Evolutionary conservation across 805 yeast genomes (phyloP).

Genomic region (Danielozyma ontarioensis): DNA sequence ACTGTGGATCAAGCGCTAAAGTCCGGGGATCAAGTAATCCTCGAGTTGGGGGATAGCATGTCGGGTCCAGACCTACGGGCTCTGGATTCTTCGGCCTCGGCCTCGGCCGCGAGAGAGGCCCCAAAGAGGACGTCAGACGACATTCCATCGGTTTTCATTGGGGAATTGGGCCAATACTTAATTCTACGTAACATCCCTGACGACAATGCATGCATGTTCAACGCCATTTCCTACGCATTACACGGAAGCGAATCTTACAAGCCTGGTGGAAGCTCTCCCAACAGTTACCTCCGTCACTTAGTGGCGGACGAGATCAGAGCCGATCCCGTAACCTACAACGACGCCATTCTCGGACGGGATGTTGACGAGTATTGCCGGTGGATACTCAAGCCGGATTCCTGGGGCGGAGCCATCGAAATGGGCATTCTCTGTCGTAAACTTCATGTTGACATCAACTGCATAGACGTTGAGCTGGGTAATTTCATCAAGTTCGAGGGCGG

Average conservation of each 20-base stretch:
- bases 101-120: constrained; percentile 1
- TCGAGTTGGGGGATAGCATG: constrained; percentile 17
- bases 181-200: constrained; percentile 61
- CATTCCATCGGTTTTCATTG: constrained; percentile 21
- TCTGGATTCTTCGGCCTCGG: constrained; percentile 2
- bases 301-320: constrained; percentile 43
- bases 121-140: constrained; percentile 4
- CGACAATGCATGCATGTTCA: constrained; percentile 75
- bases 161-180: constrained; percentile 25
- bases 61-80: constrained; percentile 1
- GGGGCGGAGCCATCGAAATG: constrained; percentile 86
- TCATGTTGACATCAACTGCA: constrained; percentile 48
- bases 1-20: constrained; percentile 19
- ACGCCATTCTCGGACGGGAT: constrained; percentile 52
- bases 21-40: constrained; percentile 52
- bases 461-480: constrained; percentile 61
- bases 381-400: constrained; percentile 55
- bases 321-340: constrained; percentile 41
- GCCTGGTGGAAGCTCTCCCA: constrained; percentile 26
- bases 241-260: constrained; percentile 24
- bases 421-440: constrained; percentile 54
- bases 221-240: constrained; percentile 53
- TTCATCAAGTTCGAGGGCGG: constrained; percentile 46
- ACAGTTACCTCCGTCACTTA: constrained; percentile 36
- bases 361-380: constrained; percentile 49